Percentiles rank a stretch among this genome's conserved stretches.
These are phyloP conservation scores for Phialophora tarda DNA, from an alignment of 2,329 filamentous ascomycete species.

Conservation along the genomic window DNA sequence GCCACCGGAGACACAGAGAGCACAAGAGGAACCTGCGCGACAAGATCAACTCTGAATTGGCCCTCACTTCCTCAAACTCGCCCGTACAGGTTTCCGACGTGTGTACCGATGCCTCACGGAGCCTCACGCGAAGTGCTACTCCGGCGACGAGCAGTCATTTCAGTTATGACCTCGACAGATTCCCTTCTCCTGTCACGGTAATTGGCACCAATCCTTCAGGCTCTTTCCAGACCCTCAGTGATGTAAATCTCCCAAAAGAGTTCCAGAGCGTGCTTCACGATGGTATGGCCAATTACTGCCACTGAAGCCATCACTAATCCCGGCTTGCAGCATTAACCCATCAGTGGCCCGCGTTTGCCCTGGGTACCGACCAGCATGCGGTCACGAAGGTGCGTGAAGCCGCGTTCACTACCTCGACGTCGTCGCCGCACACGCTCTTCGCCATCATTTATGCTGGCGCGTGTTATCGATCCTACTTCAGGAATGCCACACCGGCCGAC, in stretches of 20 bases:
- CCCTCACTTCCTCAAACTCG: background rate
- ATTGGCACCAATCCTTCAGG: slow-evolving; percentile 1
- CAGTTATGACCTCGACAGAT: too few relatives aligned
- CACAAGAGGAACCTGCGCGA: slow-evolving; percentile 1
- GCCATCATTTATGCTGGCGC: slow-evolving; percentile 18
- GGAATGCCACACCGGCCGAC: background rate
- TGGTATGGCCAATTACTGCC: background rate
- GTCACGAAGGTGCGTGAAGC: slow-evolving; percentile 10
- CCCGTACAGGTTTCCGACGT: background rate
- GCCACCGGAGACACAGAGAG: slow-evolving; percentile 10
- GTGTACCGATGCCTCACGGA: background rate
- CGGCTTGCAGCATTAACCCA: slow-evolving; percentile 14
- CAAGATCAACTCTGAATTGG: background rate
- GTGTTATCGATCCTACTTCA: slow-evolving; percentile 18
- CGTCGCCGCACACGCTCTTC: slow-evolving; percentile 11
- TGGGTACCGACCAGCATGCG: slow-evolving; percentile 8
- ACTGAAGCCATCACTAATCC: background rate
- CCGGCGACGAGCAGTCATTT: background rate
- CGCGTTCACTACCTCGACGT: background rate
- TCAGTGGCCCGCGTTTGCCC: slow-evolving; percentile 17
- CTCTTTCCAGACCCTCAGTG: background rate
- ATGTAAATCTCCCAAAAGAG: background rate
- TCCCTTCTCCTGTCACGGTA: background rate
- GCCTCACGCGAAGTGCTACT: background rate
- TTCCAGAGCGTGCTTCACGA: slow-evolving; percentile 4